Evolutionary conservation across 2,329 filamentous ascomycete species (phyloP), one percentile per base, ranked within the genome.

Genomic region (Trichoderma oligosporum): DNA sequence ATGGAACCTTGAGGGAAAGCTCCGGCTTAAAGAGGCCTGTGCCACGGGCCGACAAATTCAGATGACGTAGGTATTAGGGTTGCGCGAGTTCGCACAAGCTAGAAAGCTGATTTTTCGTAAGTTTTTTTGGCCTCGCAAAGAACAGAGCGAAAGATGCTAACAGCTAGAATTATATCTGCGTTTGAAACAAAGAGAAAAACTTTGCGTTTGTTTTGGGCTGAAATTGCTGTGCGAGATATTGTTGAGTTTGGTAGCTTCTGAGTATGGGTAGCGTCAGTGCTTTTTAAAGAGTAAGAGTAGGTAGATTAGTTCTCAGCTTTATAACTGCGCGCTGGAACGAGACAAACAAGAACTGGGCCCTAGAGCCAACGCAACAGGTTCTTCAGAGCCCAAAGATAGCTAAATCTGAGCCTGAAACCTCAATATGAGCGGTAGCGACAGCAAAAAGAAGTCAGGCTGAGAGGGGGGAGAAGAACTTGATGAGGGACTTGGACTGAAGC

Each of bases 401-500:
- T 48, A 48, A 54, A 29, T 16, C 51, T 8, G 51, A 42, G 36
- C 35, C 48, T 42, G 56, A 58, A 47, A 29, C 31, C 33, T 52
- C 27, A 36, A 39, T 27, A 52, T 45, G 55, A 41, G 33, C 27
- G 42, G 56, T 20, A 44, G 44, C 38, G 51, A 53, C n/a, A 31
- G 51, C 42, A 54, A 57, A 49, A 45, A 22, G 45, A 33, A 38
- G 29, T 42, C 47, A 51, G 55, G 46, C 39, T 31, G 55, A 27
- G 55, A 46, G 39, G 55, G n/a, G 55, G 55, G 47, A 56, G 33
- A 39, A 56, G 53, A 44, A 47, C 53, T 56, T 56, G 53, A 56
- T 56, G 53, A 48, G 53, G 53, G 53, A 56, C 53, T 56, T 56
- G 47, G 55, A 57, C 39, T 57, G 55, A 57, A 57, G 55, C 55